Evolutionary conservation across 2,329 filamentous ascomycete genomes (phyloP).

Genomic region (Exophiala sp.): DNA sequence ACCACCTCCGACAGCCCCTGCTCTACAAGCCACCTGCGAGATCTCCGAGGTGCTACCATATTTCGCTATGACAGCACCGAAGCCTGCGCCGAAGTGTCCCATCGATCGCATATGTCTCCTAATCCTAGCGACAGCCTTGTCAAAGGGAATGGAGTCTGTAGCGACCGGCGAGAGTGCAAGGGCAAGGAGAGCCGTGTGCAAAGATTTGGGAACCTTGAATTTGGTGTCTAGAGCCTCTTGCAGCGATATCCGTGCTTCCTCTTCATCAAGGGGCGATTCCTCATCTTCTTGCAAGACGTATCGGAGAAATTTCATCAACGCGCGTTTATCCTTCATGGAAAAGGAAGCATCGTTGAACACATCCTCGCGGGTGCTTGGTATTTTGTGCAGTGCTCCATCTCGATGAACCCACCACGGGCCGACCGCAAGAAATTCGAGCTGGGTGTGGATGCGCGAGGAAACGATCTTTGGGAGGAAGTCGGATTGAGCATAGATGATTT

Average conservation of each 20-base stretch:
- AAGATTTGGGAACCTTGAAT: constrained; percentile 61
- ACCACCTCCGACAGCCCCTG: constrained; percentile 82
- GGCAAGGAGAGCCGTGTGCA: constrained; percentile 61
- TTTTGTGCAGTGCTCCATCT: constrained; percentile 52
- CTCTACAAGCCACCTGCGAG: constrained; percentile 83
- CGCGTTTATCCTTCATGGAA: constrained; percentile 72
- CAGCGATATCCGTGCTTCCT: constrained; percentile 53
- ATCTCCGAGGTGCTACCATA: constrained; percentile 89
- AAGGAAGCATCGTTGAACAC: constrained; percentile 75
- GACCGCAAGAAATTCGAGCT: constrained; percentile 88
- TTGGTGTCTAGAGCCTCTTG: constrained; percentile 43
- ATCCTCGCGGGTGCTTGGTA: constrained; percentile 87
- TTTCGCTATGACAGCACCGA: constrained; percentile 83
- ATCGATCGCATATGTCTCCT: constrained; percentile 77
- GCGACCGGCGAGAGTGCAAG: constrained; percentile 66
- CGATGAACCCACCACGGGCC: constrained; percentile 81
- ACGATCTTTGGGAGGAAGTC: constrained; percentile 71
- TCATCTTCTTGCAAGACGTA: constrained; percentile 70
- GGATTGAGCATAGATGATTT: constrained; percentile 79
- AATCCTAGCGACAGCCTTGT: constrained; percentile 66
- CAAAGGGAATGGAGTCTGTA: constrained; percentile 52
- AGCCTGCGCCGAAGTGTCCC: constrained; percentile 80
- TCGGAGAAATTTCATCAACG: constrained; percentile 88
- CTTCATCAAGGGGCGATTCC: constrained; percentile 36
- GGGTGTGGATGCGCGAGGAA: constrained; percentile 79